A percentile compares a stretch with the other conserved stretches of the same genome.
Evolutionary conservation across 306 rosid genomes (phyloP).

Genomic region (Spatholobus suberectus): DNA sequence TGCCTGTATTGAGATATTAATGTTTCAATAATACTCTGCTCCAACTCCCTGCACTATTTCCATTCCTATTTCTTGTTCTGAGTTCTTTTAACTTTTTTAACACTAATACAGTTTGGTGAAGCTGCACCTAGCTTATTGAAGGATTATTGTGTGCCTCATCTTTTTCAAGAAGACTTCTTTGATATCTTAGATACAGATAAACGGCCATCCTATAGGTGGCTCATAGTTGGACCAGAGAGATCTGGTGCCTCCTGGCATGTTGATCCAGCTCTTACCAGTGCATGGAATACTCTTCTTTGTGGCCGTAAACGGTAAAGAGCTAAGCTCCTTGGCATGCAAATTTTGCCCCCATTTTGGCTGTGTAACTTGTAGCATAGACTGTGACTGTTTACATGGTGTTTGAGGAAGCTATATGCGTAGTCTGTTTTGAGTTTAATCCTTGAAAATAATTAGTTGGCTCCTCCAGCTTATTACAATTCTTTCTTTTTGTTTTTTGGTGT

Average conservation of each 20-base stretch:
- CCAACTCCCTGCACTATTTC: conserved; percentile 12
- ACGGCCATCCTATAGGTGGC: conserved; percentile 96
- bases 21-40: conserved; percentile 33
- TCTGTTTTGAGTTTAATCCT: conserved; percentile 35
- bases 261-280: conserved; percentile 99
- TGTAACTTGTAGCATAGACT: conserved; percentile 17
- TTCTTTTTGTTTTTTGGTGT: not conserved
- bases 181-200: conserved; percentile 76
- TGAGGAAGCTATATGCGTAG: conserved; percentile 31
- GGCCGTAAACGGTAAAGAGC: conserved; percentile 85
- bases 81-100: conserved; percentile 36
- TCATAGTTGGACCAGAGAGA: conserved; percentile 95
- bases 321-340: conserved; percentile 24
- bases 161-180: conserved; percentile 90
- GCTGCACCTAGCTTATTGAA: conserved; percentile 81
- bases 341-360: conserved; percentile 21
- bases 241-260: conserved; percentile 99
- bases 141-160: conserved; percentile 87
- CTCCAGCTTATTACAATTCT: conserved; percentile 18
- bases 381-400: not conserved
- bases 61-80: conserved; percentile 36
- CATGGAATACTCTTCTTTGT: conserved; percentile 95
- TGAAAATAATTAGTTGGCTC: conserved; percentile 15
- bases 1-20: conserved; percentile 38
- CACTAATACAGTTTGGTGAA: conserved; percentile 85